Base-by-base conservation (phyloP, 1,139 yeast species). In the Magnusiomyces ingens region DNA sequence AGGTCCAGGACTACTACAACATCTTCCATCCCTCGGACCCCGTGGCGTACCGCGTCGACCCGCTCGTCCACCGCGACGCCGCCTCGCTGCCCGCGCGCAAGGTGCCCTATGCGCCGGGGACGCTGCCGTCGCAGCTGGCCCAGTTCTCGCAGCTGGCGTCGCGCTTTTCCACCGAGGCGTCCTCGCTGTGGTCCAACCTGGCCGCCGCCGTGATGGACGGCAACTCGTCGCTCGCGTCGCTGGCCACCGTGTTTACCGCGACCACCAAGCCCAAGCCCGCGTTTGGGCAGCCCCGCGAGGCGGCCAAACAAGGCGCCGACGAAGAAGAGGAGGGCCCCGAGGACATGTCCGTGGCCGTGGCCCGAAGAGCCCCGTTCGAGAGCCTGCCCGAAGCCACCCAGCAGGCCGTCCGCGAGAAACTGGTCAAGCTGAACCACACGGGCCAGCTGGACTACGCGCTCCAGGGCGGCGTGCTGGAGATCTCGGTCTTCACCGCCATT, bases 1-100 rank as follows among this genome's bases (percentile, higher is more conserved):
- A 48, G 2, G 82, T 85, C 59, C 66, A 72, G 10, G 79, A 82
- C 57, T 69, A 85, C 49, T 90, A 85, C 71, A 90, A 90, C 64
- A 69, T 90, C 3, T 88, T 85, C 71, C 95, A 91, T 62, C 88
- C 91, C 0, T 84, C 94, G 62, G 98, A 90, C 64, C 95, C 96
- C 0, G 83, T 90, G 29, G 91, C 94, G 0, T 88, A 89, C 65
- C 73, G 97, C 54, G 70, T 89, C 57, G 98, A 90, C 65, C 97
- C 98, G 1, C 70, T 90, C 55, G 77, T 89, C 3, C 75, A 77
- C 47, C 75, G 81, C 2, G 66, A 71, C 13, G 77, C 85, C 62
- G 75, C 85, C 0, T 67, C 74, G 8, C 73, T 79, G 59, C 78
- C 79, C 59, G 90, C 95, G 0, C 82, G 74, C 51, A 68, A 70